These are phyloP conservation scores for Rhizophagus prolifer DNA, from an alignment of 192 early-diverging fungal species.

Conservation along the genomic window DNA sequence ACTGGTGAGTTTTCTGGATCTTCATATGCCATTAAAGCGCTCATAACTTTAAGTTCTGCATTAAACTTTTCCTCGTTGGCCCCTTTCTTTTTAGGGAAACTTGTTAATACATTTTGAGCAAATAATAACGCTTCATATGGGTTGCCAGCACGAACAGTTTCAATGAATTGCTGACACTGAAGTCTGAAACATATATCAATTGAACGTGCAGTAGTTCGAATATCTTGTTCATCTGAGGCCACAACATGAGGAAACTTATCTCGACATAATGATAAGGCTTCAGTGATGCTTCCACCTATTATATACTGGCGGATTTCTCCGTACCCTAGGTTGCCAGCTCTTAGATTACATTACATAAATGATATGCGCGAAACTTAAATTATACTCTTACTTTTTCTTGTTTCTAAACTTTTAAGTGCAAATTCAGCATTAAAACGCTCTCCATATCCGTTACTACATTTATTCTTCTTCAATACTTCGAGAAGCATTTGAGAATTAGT, in stretches of 20 bases:
- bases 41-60: slow-evolving; percentile 47
- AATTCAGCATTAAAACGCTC: slow-evolving; percentile 6
- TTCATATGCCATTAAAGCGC: slow-evolving; percentile 60
- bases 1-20: slow-evolving; percentile 60
- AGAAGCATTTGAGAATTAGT: slow-evolving; percentile 7
- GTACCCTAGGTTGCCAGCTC: background rate
- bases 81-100: slow-evolving; percentile 40
- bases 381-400: slow-evolving; percentile 38
- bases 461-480: background rate
- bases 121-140: slow-evolving; percentile 56
- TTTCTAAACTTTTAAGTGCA: slow-evolving; percentile 33
- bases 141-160: slow-evolving; percentile 47
- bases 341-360: background rate
- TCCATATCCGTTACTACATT: background rate
- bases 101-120: slow-evolving; percentile 54
- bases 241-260: slow-evolving; percentile 40
- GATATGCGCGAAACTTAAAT: slow-evolving; percentile 22
- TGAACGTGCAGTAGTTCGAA: slow-evolving; percentile 39
- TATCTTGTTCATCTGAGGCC: slow-evolving; percentile 35
- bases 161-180: slow-evolving; percentile 68
- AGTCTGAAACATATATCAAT: slow-evolving; percentile 58
- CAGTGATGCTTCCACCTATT: slow-evolving; percentile 45
- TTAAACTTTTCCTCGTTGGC: slow-evolving; percentile 41
- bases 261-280: slow-evolving; percentile 39
- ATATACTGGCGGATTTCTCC: slow-evolving; percentile 47